A percentile compares a stretch with the other conserved stretches of the same genome.
Evolutionary conservation across 768 basidiomycete species (phyloP).

Genomic region (Cystoderma amianthinum): DNA sequence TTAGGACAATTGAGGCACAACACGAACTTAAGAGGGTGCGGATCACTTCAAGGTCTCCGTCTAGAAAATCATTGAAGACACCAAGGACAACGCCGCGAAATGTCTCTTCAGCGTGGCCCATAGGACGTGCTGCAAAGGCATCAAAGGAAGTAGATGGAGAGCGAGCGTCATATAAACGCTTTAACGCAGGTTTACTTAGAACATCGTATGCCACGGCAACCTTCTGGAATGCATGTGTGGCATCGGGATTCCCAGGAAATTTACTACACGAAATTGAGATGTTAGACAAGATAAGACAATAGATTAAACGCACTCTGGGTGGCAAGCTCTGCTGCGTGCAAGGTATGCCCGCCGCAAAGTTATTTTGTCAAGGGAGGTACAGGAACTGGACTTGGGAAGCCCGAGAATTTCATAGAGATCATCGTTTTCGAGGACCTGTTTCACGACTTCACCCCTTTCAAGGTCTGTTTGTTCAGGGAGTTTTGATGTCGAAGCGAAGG

Average conservation of each 20-base stretch:
- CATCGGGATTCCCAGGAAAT: conserved; percentile 68
- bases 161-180: conserved; percentile 61
- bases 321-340: conserved; percentile 65
- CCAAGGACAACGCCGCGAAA: conserved; percentile 67
- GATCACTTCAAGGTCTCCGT: conserved; percentile 85
- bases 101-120: conserved; percentile 69
- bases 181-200: conserved; percentile 65
- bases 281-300: conserved; percentile 1
- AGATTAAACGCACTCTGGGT: conserved; percentile 70
- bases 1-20: background rate
- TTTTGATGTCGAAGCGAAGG: conserved; percentile 6
- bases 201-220: conserved; percentile 81
- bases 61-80: conserved; percentile 76
- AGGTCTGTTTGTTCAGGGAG: background rate
- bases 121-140: conserved; percentile 45
- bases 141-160: conserved; percentile 40
- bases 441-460: conserved; percentile 4
- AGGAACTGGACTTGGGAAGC: conserved; percentile 33
- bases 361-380: conserved; percentile 53
- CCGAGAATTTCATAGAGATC: conserved; percentile 76
- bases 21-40: conserved; percentile 64
- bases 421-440: conserved; percentile 50
- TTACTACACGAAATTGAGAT: conserved; percentile 41
- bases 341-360: conserved; percentile 73
- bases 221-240: conserved; percentile 82